Evolutionary conservation across 257 asterid genomes (phyloP).

Genomic region (Knoxia roxburghii): DNA sequence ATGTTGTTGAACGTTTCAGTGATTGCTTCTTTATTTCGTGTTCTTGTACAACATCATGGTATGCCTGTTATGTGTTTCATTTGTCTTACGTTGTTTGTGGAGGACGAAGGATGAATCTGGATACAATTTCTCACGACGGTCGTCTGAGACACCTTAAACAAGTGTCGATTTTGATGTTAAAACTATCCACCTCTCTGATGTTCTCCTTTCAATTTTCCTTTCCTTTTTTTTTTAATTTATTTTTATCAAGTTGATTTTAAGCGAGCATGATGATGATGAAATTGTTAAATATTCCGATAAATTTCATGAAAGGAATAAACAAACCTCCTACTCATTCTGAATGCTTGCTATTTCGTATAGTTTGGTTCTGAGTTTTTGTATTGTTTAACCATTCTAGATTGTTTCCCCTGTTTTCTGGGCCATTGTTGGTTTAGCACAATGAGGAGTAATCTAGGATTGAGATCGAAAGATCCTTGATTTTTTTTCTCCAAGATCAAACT

Average conservation of each 20-base stretch:
- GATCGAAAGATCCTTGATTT: constrained; percentile 42
- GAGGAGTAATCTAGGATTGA: constrained; percentile 39
- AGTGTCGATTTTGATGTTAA: constrained; percentile 44
- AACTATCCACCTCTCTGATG: constrained; percentile 59
- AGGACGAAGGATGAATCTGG: constrained; percentile 55
- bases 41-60: too few relatives aligned
- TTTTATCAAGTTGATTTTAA: background rate
- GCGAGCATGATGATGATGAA: constrained; percentile 52
- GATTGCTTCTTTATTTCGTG: too few relatives aligned
- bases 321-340: constrained; percentile 97
- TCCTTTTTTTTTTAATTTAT: background rate
- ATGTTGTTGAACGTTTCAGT: too few relatives aligned
- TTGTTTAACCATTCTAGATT: too few relatives aligned
- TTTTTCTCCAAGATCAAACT: background rate
- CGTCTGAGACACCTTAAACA: constrained; percentile 46
- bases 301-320: constrained; percentile 47
- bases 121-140: constrained; percentile 79
- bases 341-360: constrained; percentile 27
- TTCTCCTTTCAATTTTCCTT: background rate
- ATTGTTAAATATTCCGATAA: constrained; percentile 33
- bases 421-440: constrained; percentile 24
- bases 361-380: too few relatives aligned
- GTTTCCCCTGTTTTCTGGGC: background rate
- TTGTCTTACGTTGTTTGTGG: too few relatives aligned
- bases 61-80: too few relatives aligned